Base-by-base conservation (phyloP, 305 asterid genomes). In the Fraxinus floribunda region DNA sequence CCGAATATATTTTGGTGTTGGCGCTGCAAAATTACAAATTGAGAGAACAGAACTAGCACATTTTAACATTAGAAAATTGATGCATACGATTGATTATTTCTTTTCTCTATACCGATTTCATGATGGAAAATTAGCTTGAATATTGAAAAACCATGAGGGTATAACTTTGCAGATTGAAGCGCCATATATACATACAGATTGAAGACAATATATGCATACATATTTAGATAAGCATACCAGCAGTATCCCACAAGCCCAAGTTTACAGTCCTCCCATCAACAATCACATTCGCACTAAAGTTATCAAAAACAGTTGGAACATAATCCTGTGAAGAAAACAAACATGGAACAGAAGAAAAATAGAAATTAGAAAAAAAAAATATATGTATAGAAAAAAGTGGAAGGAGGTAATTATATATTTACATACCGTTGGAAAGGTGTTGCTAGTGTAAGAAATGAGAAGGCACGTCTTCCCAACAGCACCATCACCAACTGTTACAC, bases 391-490 rank as follows among this genome's bases (percentile, higher is more conserved):
- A 22, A 35, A 10, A 76, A 15, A 75, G 34, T 72, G 22, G 52
- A 78, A 41, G 20, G 4, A 38, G 7, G 66, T 52, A 38, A 35
- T 10, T 8, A 7, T 2, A 20, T 1, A 74, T 16, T 32, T 83
- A 78, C 85, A 22, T 86, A 94, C 95, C 80, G 94, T 90, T n/a
- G 98, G 98, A 80, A 94, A 94, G 18, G 98, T 93, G 83, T 93
- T 90, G 94, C 97, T 93, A 32, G 97, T 93, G 89, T 93, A 93
- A 75, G 95, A 92, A 82, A 93, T 93, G 76, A 92, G 89, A 85
- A 94, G 98, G 79, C 98, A 94, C 0, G 98, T 94, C 83, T 94
- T 94, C 44, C 98, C 98, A 87, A 94, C 95, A 13, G 98, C 97
- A 71, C 98, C 98, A 87, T 94, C 98, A 77, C 98, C 97, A 85